These are phyloP conservation scores for Haplographium delicatum DNA, from an alignment of 495 filamentous ascomycete genomes.

Conservation along the genomic window DNA sequence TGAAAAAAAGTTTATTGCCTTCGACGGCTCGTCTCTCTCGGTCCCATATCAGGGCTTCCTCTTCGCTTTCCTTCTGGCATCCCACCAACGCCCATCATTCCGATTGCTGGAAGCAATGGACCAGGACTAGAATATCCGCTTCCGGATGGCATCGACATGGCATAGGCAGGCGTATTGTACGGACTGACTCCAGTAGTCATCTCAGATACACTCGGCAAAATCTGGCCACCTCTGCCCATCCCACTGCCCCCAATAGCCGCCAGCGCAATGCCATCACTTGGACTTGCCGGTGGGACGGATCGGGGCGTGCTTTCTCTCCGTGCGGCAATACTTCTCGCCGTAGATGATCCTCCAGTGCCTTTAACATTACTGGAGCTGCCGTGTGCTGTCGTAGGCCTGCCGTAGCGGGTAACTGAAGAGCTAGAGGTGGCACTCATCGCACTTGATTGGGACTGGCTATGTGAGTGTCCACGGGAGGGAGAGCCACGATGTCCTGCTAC, in stretches of 20 bases:
- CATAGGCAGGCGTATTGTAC: conserved; percentile 48
- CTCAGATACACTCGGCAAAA: conserved; percentile 48
- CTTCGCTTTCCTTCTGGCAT: conserved; percentile 16
- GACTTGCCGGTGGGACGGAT: conserved; percentile 31
- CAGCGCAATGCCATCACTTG: conserved; percentile 27
- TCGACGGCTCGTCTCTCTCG: conserved; percentile 38
- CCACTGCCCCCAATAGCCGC: conserved; percentile 28
- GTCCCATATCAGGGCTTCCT: conserved; percentile 30
- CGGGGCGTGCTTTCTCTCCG: conserved; percentile 38
- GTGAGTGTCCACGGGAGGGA: conserved; percentile 37
- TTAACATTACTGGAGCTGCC: conserved; percentile 7
- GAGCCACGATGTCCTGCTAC: conserved; percentile 27
- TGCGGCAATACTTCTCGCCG: conserved; percentile 21
- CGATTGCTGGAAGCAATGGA: conserved; percentile 32
- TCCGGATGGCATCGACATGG: conserved; percentile 24
- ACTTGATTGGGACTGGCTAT: conserved; percentile 37
- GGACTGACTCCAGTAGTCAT: conserved; percentile 51
- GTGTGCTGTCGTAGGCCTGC: conserved; percentile 13
- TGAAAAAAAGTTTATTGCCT: conserved; percentile 27
- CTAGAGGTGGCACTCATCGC: conserved; percentile 30
- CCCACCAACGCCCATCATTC: conserved; percentile 12
- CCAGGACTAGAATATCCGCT: conserved; percentile 38
- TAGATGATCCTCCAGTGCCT: conserved; percentile 38
- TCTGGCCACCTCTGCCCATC: conserved; percentile 27
- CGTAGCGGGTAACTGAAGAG: conserved; percentile 19